phyloP scores from a whole-genome alignment of 257 asterid genomes.

The Ocimum tenuiflorum region DNA sequence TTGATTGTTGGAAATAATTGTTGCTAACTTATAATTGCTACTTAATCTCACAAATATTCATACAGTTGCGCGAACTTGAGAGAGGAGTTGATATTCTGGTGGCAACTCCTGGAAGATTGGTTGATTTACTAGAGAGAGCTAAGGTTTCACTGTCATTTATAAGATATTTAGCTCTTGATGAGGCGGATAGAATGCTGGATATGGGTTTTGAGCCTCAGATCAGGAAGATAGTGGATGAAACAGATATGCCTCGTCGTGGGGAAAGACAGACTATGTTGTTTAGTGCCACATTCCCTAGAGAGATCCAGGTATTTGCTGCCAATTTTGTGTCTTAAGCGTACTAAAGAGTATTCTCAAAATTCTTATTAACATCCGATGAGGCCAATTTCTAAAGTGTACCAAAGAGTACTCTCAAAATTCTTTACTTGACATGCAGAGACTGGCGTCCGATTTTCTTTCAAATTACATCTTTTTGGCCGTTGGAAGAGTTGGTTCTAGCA shows the following conservation, averaged over 20 bases:
- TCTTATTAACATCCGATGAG: not conserved
- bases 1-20: not conserved
- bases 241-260: slow-evolving; percentile 88
- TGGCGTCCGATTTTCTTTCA: slow-evolving; percentile 83
- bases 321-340: no score
- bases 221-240: slow-evolving; percentile 80
- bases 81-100: slow-evolving; percentile 93
- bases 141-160: slow-evolving; percentile 68
- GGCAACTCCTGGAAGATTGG: slow-evolving; percentile 92
- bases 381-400: not conserved
- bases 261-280: slow-evolving; percentile 83
- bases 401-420: not conserved
- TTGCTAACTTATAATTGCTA: slow-evolving; percentile 10
- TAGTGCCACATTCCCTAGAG: slow-evolving; percentile 89
- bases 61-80: slow-evolving; percentile 81
- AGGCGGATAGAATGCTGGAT: slow-evolving; percentile 91
- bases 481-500: slow-evolving; percentile 93
- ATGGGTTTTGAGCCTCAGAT: slow-evolving; percentile 97
- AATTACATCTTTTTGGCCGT: slow-evolving; percentile 80
- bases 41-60: slow-evolving; percentile 10
- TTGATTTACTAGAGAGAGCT: slow-evolving; percentile 86
- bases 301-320: slow-evolving; percentile 56
- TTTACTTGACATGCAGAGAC: slow-evolving; percentile 46
- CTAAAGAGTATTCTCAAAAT: no score
- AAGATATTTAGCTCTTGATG: slow-evolving; percentile 78